Evolutionary conservation across 2,329 filamentous ascomycete genomes (phyloP), one percentile per base, ranked within the genome.

Genomic region (Pseudocercospora ulei): DNA sequence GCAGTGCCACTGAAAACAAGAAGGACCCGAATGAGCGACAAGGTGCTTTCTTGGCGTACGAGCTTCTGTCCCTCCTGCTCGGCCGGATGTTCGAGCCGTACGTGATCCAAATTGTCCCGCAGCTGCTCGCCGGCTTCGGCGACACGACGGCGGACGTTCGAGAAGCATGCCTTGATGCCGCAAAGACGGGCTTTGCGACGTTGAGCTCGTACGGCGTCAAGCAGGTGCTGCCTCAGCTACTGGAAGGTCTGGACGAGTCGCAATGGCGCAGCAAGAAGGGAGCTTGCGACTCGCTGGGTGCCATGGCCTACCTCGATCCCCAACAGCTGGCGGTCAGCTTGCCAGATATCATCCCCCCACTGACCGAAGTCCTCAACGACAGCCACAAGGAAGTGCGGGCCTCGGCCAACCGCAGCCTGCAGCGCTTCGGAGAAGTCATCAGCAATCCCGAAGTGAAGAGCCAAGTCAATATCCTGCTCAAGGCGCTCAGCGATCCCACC

Each of bases 191-290:
- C 61, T 98, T 98, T 62, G 80, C 84, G 3, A 87, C 79, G 52
- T 66, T 98, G 39, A 96, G 86, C 63, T 96, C 90, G 0, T 98
- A 83, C 54, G 90, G 90, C 61, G 92, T 98, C 43, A 93, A 94
- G 65, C 75, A 90, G 57, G 87, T 98, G 48, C 69, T 98, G 49
- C 90, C 90, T 3, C 94, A 83, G 7, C 73, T 98, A 5, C 73
- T 98, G 2, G 79, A 90, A 49, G 90, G 92, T 41, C 75, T 98
- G 6, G 87, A 96, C 48, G 90, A 98, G 49, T 77, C 83, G 37
- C 88, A 96, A 61, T 98, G 90, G 90, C 81, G 90, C 56, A 96
- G 86, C 66, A 96, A 98, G 65, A 94, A 93, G 66, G 90, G 92
- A 52, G 90, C 90, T 38, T 98, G 90, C 58, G 90, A 98, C 59